Base-by-base conservation (phyloP, 176 grass and related monocot genomes). In the Oryza officinalis region DNA sequence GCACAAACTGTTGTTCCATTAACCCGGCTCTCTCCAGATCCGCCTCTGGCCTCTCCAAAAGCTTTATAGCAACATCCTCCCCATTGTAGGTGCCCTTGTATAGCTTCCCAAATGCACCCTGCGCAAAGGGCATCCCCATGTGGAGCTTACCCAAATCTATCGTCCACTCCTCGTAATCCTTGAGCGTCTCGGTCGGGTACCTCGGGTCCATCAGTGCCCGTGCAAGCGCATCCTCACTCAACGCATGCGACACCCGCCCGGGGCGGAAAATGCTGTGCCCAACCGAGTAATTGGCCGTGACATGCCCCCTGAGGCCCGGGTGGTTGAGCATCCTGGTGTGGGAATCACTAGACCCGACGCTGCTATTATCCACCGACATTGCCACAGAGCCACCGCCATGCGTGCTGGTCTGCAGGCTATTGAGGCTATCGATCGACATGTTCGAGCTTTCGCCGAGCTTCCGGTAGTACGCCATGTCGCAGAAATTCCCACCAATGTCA, bases 1-100 rank as follows among this genome's bases (percentile, higher is more conserved):
- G 89, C 70, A 71, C 89, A 38, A 88, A 91, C 76, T 91, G 89
- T 41, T 91, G 89, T 66, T 91, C 89, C 89, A 91, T 91, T 27
- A 91, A 31, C 7, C 84, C 71, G 3, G 81, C 86, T 49, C 89
- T 88, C 65, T 91, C 85, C 4, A 73, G 80, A 46, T 91, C 89
- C 46, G 60, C 83, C 70, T 91, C 89, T 1, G 89, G 89, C 27
- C 74, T 91, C 65, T 91, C 89, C 40, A 91, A 71, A 66, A 91
- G 82, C 54, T 91, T 91, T 81, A 91, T 91, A 46, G 89, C 89
- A 0, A 91, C 86, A 85, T 91, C 89, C 35, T 91, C 89, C 46
- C 80, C 84, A 6, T 91, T 88, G 86, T 91, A 91, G 5, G 86
- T 88, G 38, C 89, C 89, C 61, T 64, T 87, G 50, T 91, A 91